Evolutionary conservation across 306 rosid genomes (phyloP), one percentile per base, ranked within the genome.

Genomic region (Corylus heterophylla): DNA sequence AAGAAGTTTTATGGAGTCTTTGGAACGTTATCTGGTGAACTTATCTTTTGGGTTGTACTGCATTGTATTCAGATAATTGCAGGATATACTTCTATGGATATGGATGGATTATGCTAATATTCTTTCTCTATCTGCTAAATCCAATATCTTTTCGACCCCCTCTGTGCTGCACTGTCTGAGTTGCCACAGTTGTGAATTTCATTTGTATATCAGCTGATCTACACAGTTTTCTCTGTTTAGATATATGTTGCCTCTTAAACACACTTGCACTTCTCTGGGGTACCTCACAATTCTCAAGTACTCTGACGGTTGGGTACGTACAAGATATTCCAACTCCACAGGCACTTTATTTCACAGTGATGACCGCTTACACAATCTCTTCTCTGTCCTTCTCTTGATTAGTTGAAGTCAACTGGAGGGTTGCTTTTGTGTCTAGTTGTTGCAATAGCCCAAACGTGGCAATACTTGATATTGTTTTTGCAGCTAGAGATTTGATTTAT

Each of bases 301-400:
- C 49, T 67, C 29, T 31, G 18, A 63, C 3, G 1, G 22, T 59
- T 59, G 66, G 42, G 25, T 67, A 67, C 14, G 50, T 44, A 42
- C 48, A 67, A 17, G 9, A n/a, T 67, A 10, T 44, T 67, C 39
- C n/a, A 42, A 10, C 51, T 12, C 27, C 16, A 39, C 10, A 39
- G 22, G 50, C 18, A 67, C 72, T 42, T 17, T 3, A 42, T 67
- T 4, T 42, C 51, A 39, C 13, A 42, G 29, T 67, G 51, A 18
- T 67, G 12, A 42, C 31, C 17, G 12, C 20, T 6, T 42, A 9
- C 42, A 22, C 50, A 39, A 67, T 67, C 9, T 67, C 72, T 67
- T 67, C 9, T 67, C 72, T 67, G 16, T 67, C 5, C 31, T 42
- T 67, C 42, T 67, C 51, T n/a, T 67, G 72, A 42, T 67, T n/a